Conservation (phyloP, 306 rosid species). For the Phaseolus lunatus region DNA sequence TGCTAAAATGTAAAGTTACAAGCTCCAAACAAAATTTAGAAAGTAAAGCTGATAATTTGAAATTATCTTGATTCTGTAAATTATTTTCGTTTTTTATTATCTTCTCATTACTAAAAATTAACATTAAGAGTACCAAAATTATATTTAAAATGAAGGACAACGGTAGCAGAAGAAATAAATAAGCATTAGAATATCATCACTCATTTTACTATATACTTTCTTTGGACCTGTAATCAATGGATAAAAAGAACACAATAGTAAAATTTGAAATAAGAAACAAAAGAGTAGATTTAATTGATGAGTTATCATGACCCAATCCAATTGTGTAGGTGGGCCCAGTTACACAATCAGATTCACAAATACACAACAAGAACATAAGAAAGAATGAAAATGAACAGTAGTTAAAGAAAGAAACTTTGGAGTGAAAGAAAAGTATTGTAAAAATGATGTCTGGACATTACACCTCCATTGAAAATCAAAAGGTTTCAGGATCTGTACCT, state of each 20-base stretch:
- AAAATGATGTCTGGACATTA: constrained; percentile 84
- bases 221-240: neutral
- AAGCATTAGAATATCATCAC: neutral
- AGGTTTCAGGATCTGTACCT: constrained; percentile 82
- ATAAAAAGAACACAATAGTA: neutral
- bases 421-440: neutral
- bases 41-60: neutral
- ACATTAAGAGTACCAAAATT: neutral
- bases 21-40: neutral
- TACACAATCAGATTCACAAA: neutral
- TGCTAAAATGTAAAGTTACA: neutral
- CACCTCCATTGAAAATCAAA: constrained; percentile 66
- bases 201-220: neutral
- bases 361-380: neutral
- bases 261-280: neutral
- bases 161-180: neutral
- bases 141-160: neutral
- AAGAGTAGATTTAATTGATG: no score
- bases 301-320: neutral
- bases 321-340: neutral
- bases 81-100: neutral
- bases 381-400: neutral
- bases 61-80: neutral
- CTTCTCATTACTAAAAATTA: neutral
- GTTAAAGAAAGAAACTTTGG: neutral